Evolutionary conservation across 2,329 filamentous ascomycete species (phyloP).

Genomic region (Neoscytalidium dimidiatum): DNA sequence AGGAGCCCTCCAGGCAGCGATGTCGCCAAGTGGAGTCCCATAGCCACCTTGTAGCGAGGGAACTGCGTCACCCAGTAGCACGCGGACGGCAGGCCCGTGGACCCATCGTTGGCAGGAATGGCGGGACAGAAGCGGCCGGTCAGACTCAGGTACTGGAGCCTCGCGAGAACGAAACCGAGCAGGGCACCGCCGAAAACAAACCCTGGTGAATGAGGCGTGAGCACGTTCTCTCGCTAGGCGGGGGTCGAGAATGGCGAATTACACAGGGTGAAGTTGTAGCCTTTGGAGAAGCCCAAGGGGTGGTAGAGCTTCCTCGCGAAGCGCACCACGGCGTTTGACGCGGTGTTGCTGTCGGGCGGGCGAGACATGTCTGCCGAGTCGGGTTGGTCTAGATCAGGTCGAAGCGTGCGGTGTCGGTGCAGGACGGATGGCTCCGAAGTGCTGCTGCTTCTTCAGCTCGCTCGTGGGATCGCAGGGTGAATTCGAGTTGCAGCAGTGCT

Average conservation of each 20-base stretch:
- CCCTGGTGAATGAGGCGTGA: neutral
- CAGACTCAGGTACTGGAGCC: slow-evolving; percentile 53
- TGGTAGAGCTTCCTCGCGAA: slow-evolving; percentile 38
- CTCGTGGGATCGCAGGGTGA: no score
- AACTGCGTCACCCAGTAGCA: slow-evolving; percentile 45
- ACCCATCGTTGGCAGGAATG: neutral
- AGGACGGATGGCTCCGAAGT: neutral
- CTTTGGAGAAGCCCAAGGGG: slow-evolving; percentile 56
- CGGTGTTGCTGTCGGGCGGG: neutral
- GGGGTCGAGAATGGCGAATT: neutral
- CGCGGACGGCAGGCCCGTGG: slow-evolving; percentile 26
- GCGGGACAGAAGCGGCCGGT: slow-evolving; percentile 30
- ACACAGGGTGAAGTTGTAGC: slow-evolving; percentile 61
- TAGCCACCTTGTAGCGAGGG: slow-evolving; percentile 37
- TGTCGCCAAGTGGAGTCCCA: slow-evolving; percentile 45
- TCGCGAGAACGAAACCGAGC: slow-evolving; percentile 41
- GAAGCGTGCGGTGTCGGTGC: neutral
- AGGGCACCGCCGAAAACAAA: slow-evolving; percentile 22
- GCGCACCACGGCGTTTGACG: neutral
- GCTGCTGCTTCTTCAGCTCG: neutral
- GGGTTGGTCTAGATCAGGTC: neutral
- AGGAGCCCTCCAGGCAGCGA: slow-evolving; percentile 44
- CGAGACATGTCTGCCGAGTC: neutral
- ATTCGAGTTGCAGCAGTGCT: neutral
- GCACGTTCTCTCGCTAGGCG: neutral